Conservation (phyloP, 2,329 filamentous ascomycete genomes). For the Hymenoscyphus linearis region DNA sequence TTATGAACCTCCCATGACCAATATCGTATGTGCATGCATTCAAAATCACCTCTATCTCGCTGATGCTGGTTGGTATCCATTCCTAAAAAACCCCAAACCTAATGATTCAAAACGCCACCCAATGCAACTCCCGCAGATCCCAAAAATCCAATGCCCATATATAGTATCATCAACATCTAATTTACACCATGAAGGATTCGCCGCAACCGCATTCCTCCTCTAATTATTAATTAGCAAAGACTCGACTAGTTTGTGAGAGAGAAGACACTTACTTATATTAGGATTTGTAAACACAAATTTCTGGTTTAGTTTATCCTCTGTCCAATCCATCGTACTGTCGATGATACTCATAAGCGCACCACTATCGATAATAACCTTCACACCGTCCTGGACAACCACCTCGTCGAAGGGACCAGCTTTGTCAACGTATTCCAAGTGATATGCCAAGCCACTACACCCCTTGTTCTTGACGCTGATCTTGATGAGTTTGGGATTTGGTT, state of each 20-base stretch:
- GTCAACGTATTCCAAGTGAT: constrained; percentile 92
- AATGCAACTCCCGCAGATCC: neutral
- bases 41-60: neutral
- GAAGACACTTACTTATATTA: constrained; percentile 79
- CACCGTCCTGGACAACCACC: constrained; percentile 88
- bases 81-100: neutral
- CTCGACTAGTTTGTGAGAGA: neutral
- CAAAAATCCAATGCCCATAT: neutral
- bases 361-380: constrained; percentile 93
- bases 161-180: neutral
- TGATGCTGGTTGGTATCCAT: neutral
- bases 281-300: constrained; percentile 94
- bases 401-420: constrained; percentile 87
- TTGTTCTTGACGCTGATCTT: constrained; percentile 90
- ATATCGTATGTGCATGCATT: neutral
- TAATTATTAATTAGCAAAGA: constrained; percentile 39
- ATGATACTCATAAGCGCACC: constrained; percentile 98
- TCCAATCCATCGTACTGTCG: constrained; percentile 98
- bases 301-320: constrained; percentile 89
- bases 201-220: constrained; percentile 95
- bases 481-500: constrained; percentile 88
- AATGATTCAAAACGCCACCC: neutral
- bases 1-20: neutral
- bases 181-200: constrained; percentile 84
- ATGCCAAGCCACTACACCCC: constrained; percentile 89